Evolutionary conservation across 2,329 filamentous ascomycete genomes (phyloP), one percentile per base, ranked within the genome.

Genomic region (Macrophomina tecta): DNA sequence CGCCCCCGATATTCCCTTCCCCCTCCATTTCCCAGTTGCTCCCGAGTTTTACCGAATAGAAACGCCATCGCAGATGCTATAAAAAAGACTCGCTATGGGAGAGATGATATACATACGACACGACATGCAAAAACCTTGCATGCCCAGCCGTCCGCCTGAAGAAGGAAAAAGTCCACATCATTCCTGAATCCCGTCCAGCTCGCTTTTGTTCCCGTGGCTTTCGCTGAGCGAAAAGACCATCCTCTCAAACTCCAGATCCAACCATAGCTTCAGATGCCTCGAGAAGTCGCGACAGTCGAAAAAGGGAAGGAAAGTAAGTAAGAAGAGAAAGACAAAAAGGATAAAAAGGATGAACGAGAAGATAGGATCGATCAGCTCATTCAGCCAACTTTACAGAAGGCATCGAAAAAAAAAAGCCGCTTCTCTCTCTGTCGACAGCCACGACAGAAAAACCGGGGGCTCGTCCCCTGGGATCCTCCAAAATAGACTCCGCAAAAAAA

Each of bases 31-130:
- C 40, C 56, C 40, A n/a, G 11, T 32, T 48, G 40, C 56, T 16
- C 30, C 56, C 6, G 32, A 12, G 18, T 30, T 40, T 58, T 46
- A 18, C 23, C 40, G 40, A 62, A 62, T 42, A 28, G 38, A 16
- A 49, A 62, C 58, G 32, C 58, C 58, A 49, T 62, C 58, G 58
- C 58, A 46, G 40, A 62, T 62, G 58, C 58, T 45, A 45, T 23
- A 16, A 45, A n/a, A 16, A 45, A 42, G 23, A 42, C 28, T 62
- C 58, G 58, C 58, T 62, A 30, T 49, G 58, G 28, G 58, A 38
- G 58, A 62, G 40, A 48, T 61, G 45, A 49, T 62, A 62, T 45
- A 62, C 45, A 49, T 30, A 49, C 11, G 49, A 52, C 28, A 34
- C 18, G 30, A 4, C 16, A 32, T 40, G 34, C 52, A 14, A 12